Evolutionary conservation across 2,329 filamentous ascomycete species (phyloP).

Genomic region (Nemania abortiva): DNA sequence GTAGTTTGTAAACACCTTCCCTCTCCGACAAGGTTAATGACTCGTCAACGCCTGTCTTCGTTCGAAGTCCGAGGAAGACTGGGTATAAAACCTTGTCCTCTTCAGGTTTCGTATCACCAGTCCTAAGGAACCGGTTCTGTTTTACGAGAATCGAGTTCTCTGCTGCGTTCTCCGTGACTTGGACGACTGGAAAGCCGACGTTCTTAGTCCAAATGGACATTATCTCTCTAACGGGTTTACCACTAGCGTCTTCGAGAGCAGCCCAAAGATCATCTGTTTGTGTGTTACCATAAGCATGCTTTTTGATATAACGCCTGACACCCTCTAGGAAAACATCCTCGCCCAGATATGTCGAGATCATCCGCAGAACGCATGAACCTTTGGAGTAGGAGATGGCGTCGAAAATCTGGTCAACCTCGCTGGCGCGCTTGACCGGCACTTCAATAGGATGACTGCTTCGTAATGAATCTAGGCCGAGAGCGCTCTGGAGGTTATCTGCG

Average conservation of each 20-base stretch:
- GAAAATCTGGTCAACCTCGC: conserved; percentile 98
- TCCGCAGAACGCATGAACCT: conserved; percentile 93
- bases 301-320: conserved; percentile 90
- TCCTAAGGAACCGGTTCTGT: conserved; percentile 95
- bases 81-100: conserved; percentile 91
- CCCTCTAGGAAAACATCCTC: conserved; percentile 95
- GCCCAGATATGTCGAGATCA: conserved; percentile 96
- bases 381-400: conserved; percentile 98
- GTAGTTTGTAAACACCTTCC: conserved; percentile 81
- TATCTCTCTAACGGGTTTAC: conserved; percentile 88
- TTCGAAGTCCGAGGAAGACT: conserved; percentile 87
- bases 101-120: conserved; percentile 91
- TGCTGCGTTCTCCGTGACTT: conserved; percentile 80
- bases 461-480: conserved; percentile 87
- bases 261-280: conserved; percentile 92
- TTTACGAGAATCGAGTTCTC: conserved; percentile 84
- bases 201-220: conserved; percentile 99
- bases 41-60: conserved; percentile 85
- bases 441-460: conserved; percentile 97
- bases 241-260: conserved; percentile 86
- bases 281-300: conserved; percentile 97
- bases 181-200: conserved; percentile 91
- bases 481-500: conserved; percentile 89
- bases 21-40: conserved; percentile 77
- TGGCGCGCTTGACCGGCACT: conserved; percentile 92